Evolutionary conservation across 345 rosid genomes (phyloP), one percentile per base, ranked within the genome.

Genomic region (Linum usitatissimum): DNA sequence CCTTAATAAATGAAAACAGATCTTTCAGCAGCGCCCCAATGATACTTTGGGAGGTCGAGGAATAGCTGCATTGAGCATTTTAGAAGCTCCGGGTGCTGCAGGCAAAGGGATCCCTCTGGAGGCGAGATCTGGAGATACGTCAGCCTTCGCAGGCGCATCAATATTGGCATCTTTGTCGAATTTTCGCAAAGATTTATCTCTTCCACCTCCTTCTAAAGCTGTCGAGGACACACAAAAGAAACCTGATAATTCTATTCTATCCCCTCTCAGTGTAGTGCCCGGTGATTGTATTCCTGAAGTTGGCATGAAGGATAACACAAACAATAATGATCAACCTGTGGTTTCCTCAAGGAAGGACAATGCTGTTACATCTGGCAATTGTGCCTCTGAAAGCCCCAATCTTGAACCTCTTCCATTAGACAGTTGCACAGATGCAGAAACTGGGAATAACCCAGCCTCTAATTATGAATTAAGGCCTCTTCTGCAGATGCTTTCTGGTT

Each of bases 131-230:
- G 86, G 96, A 66, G 97, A 83, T 64, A 76, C 96, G 19, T 86
- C 97, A 57, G 87, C 88, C 78, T 86, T 77, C 79, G 83, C 89
- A 31, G 96, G 94, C 61, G 98, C 95, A 57, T 86, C 97, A 34
- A 87, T 90, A 76, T 76, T 90, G 72, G 91, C 97, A 39, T 92
- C 94, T 72, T 78, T 92, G 59, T 84, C 96, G 36, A 81, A 82
- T 75, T 64, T 73, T 66, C 85, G 68, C 21, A 78, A 84, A 70
- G 81, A 77, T 65, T 71, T 80, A 61, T 78, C 84, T 53, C 74
- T 84, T 68, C 84, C 89, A 9, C 82, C 90, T 20, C 75, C 83
- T 63, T 68, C 79, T 12, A 86, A 84, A 82, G 38, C 78, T 70
- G 74, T 71, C 55, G 77, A 70, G 42, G 81, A 83, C 55, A 65